Conservation (phyloP, 805 yeast species). For the Saturnispora bothae region DNA sequence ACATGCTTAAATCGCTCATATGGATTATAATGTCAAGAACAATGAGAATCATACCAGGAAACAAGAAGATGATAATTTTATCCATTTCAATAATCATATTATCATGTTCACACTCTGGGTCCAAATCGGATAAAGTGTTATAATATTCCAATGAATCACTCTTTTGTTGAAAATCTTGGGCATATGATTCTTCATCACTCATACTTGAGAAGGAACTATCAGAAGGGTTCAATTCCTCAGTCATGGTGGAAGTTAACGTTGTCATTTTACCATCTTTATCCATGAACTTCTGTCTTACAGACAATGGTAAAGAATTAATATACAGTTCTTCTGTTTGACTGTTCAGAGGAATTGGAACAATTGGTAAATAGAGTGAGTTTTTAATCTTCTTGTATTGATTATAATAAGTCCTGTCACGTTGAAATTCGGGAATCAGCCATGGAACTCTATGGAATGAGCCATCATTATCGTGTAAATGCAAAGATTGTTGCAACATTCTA, state of each 20-base stretch:
- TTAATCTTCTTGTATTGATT: conserved; percentile 40
- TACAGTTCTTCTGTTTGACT: conserved; percentile 36
- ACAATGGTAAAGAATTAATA: conserved; percentile 25
- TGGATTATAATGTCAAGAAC: conserved; percentile 26
- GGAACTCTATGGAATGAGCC: conserved; percentile 75
- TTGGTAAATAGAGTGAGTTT: conserved; percentile 56
- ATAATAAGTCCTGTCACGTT: conserved; percentile 38
- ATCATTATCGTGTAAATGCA: conserved; percentile 62
- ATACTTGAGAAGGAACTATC: neutral
- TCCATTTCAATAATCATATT: conserved; percentile 47
- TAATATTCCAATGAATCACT: conserved; percentile 10
- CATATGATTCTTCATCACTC: conserved; percentile 6
- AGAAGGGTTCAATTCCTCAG: neutral
- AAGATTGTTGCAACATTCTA: conserved; percentile 45
- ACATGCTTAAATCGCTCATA: conserved; percentile 32
- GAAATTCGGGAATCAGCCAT: conserved; percentile 48
- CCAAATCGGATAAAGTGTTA: conserved; percentile 15
- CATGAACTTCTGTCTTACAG: conserved; percentile 13
- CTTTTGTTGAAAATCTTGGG: conserved; percentile 5
- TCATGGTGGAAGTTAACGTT: neutral
- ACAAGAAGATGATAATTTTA: conserved; percentile 33
- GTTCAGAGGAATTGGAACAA: conserved; percentile 49
- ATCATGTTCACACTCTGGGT: conserved; percentile 40
- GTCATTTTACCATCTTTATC: conserved; percentile 1
- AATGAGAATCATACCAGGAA: conserved; percentile 28